Conservation (phyloP, 179 eudicot genomes). For the Beta macrorhiza region DNA sequence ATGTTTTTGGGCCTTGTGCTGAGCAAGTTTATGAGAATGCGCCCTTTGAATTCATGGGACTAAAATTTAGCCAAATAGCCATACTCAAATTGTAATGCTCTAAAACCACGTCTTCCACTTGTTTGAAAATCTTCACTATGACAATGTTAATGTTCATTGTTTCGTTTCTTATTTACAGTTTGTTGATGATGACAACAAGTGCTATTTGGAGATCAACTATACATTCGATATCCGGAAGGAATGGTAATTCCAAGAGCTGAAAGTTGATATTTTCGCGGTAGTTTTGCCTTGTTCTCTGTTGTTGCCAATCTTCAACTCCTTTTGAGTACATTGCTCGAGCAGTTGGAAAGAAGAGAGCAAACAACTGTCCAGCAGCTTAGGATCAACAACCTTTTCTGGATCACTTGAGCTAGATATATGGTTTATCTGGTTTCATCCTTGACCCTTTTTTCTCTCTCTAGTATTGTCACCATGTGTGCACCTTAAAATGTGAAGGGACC, state of each 20-base stretch:
- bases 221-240: constrained; percentile 40
- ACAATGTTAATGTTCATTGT: not conserved
- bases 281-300: not conserved
- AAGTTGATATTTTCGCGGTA: not conserved
- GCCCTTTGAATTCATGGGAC: no score
- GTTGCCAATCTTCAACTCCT: not conserved
- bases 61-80: no score
- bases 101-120: not conserved
- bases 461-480: not conserved
- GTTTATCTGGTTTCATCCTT: not conserved
- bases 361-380: not conserved
- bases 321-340: not conserved
- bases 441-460: not conserved
- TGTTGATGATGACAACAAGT: constrained; percentile 41
- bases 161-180: constrained; percentile 20
- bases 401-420: not conserved
- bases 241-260: constrained; percentile 23
- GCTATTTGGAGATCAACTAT: constrained; percentile 43
- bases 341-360: not conserved
- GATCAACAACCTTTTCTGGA: not conserved
- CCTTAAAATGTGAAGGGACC: not conserved
- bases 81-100: not conserved
- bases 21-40: no score
- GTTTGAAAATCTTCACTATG: not conserved
- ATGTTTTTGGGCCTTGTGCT: no score